A percentile compares a stretch with the other conserved stretches of the same genome.
phyloP scores from a whole-genome alignment of 2,329 filamentous ascomycete species.

The Intubia oerlemansii region DNA sequence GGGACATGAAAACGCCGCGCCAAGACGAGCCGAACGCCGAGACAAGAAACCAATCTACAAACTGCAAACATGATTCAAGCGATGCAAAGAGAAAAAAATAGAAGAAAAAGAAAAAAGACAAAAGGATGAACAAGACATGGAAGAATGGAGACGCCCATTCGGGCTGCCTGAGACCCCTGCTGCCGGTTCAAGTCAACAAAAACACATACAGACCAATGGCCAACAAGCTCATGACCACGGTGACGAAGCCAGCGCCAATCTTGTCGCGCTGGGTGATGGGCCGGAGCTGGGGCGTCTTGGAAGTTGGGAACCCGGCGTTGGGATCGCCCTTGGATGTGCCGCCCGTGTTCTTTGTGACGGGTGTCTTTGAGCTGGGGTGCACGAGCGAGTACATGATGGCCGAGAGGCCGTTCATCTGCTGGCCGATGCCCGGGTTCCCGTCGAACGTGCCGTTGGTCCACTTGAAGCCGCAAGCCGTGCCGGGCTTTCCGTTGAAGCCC shows the following conservation, averaged over 20 bases:
- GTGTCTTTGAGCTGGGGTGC: slow-evolving; percentile 14
- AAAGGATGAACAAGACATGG: background rate
- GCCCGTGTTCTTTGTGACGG: slow-evolving; percentile 31
- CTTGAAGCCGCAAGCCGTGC: slow-evolving; percentile 44
- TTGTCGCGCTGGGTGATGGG: slow-evolving; percentile 27
- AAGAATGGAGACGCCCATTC: background rate
- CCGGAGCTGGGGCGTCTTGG: slow-evolving; percentile 10
- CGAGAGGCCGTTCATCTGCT: slow-evolving; percentile 47
- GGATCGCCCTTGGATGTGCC: slow-evolving; percentile 35
- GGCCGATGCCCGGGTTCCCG: slow-evolving; percentile 38
- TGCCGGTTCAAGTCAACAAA: too few relatives aligned
- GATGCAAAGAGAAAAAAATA: too few relatives aligned
- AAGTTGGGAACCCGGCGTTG: slow-evolving; percentile 23
- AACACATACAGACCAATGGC: too few relatives aligned
- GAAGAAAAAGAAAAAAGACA: too few relatives aligned
- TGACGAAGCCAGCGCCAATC: slow-evolving; percentile 34
- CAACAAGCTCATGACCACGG: slow-evolving; percentile 24
- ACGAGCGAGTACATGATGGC: slow-evolving; percentile 40
- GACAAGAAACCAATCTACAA: too few relatives aligned
- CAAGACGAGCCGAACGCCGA: too few relatives aligned
- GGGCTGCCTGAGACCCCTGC: too few relatives aligned
- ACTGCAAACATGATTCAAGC: too few relatives aligned
- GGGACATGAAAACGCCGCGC: too few relatives aligned
- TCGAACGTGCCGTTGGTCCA: slow-evolving; percentile 40
- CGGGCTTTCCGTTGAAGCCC: slow-evolving; percentile 27